phyloP scores from a whole-genome alignment of 305 asterid genomes.

The Solanum hybrid region DNA sequence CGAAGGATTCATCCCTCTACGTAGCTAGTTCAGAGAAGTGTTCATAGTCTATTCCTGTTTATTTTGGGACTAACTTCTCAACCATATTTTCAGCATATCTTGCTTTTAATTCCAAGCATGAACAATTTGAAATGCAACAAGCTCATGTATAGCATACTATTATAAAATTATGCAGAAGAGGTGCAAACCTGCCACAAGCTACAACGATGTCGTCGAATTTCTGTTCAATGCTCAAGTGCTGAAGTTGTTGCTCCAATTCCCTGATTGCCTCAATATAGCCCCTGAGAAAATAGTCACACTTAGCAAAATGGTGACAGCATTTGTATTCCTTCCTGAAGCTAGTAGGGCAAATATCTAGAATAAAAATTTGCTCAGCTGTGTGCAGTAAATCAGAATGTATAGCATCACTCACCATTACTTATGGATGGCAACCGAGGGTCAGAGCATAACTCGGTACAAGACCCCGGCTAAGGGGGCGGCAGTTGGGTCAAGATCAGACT shows the following conservation, averaged over 20 bases:
- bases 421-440: not conserved
- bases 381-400: not conserved
- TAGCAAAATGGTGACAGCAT: not conserved
- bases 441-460: not conserved
- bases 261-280: constrained; percentile 88
- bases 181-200: constrained; percentile 79
- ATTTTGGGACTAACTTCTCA: not conserved
- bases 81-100: not conserved
- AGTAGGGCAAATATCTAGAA: not conserved
- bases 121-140: not conserved
- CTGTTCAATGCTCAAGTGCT: constrained; percentile 14
- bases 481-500: not conserved
- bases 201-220: constrained; percentile 70
- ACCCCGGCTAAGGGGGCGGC: not conserved
- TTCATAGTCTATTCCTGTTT: not conserved
- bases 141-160: not conserved
- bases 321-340: not conserved
- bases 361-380: not conserved
- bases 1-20: not conserved
- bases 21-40: too few relatives aligned
- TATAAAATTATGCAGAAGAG: constrained; percentile 1
- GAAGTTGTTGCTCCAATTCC: constrained; percentile 72
- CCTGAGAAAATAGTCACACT: constrained; percentile 35
- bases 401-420: not conserved
- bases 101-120: not conserved